These are phyloP conservation scores for Cystofilobasidium capitatum DNA, from an alignment of 768 basidiomycete genomes.

Conservation along the genomic window DNA sequence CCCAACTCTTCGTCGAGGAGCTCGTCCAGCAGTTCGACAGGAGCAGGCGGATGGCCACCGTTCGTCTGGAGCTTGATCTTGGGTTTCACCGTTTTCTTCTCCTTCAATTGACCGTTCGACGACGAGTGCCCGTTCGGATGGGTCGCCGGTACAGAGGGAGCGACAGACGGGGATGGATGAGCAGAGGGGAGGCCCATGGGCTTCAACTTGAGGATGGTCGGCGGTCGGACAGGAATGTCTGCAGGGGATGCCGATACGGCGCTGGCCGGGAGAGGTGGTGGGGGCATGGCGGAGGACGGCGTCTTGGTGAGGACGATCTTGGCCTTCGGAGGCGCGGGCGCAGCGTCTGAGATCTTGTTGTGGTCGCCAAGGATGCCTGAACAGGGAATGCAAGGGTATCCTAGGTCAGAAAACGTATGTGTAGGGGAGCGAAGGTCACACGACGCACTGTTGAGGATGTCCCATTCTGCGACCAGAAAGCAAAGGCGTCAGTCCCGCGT, in stretches of 20 bases:
- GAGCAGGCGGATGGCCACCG: background rate
- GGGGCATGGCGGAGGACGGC: constrained; percentile 24
- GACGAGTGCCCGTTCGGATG: background rate
- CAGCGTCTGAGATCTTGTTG: constrained; percentile 1
- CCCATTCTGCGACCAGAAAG: constrained; percentile 56
- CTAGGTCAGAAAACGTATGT: background rate
- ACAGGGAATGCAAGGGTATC: too few relatives aligned
- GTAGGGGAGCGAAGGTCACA: constrained; percentile 14
- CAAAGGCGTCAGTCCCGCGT: background rate
- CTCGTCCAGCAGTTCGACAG: constrained; percentile 32
- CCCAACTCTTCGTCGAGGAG: constrained; percentile 37
- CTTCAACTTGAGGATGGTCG: constrained; percentile 54
- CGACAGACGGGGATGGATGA: background rate
- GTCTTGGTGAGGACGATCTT: constrained; percentile 27
- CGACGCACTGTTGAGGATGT: constrained; percentile 66
- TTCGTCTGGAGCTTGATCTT: constrained; percentile 4
- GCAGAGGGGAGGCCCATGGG: constrained; percentile 22
- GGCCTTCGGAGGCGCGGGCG: constrained; percentile 17
- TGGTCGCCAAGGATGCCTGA: constrained; percentile 7
- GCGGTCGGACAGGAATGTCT: background rate
- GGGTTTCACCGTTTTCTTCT: constrained; percentile 30
- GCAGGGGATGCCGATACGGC: constrained; percentile 1
- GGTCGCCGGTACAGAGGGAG: background rate
- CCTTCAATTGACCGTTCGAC: constrained; percentile 3
- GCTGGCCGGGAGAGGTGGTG: constrained; percentile 29